Base-by-base conservation (phyloP, 106 monocot genomes). In the Triglochin maritima region DNA sequence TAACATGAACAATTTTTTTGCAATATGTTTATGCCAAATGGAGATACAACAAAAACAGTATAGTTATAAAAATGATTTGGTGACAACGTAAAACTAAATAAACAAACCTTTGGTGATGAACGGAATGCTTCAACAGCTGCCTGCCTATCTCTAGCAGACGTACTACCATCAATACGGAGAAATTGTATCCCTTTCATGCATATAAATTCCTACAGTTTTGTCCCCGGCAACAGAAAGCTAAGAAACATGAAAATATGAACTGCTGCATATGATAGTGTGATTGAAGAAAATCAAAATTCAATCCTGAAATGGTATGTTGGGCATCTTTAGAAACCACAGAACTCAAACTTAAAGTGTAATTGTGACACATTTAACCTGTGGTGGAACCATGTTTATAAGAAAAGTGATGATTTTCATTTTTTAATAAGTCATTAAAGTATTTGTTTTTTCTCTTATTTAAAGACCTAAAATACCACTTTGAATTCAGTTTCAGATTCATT, bases 151-250 rank as follows among this genome's bases (percentile, higher is more conserved):
- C 80, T 83, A 41, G 86, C 71, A 69, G 80, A 71, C 4, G 91
- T 88, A 64, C 84, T 82, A 16, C 96, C 96, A 81, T 98, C 96
- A 71, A 98, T 91, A n/a, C 96, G 86, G 48, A 88, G 82, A 86
- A 88, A 91, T 47, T 84, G 79, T 54, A 98, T 89, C 41, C 79
- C 80, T 58, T 86, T 82, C 50, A 81, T 85, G 68, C 78, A 86
- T 57, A 98, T 58, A 71, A 86, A 84, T 50, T 77, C 88, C 96
- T 96, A 73, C 49, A 72, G 47, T 17, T 49, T 67, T 4, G 2
- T 14, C 3, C n/a, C 10, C 14, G 3, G 44, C 6, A 60, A 41
- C 6, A 29, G 9, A 29, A 9, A 60, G 4, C 7, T 9, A 60
- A 42, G 7, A 41, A 9, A 29, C 6, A 17, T 29, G 6, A 16